phyloP scores from a whole-genome alignment of 768 basidiomycete species.

The Lentinula raphanica region DNA sequence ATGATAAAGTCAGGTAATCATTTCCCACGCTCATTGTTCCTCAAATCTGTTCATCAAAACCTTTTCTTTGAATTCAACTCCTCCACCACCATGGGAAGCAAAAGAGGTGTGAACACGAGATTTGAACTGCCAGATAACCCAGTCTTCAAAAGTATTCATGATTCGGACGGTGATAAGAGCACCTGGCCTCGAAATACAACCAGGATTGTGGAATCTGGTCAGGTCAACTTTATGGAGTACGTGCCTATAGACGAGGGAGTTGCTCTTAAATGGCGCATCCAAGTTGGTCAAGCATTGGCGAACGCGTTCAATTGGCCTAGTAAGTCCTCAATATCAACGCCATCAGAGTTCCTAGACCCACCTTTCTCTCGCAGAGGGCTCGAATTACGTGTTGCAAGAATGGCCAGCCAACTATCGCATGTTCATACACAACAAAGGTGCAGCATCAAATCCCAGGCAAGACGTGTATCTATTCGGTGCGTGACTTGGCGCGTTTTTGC shows the following conservation, averaged over 20 bases:
- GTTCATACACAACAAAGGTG: constrained; percentile 73
- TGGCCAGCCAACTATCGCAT: constrained; percentile 70
- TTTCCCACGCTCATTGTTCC: not conserved
- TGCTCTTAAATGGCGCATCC: constrained; percentile 53
- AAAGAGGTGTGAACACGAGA: constrained; percentile 5
- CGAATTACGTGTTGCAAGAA: constrained; percentile 51
- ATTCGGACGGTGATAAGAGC: constrained; percentile 52
- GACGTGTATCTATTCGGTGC: constrained; percentile 78
- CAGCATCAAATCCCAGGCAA: constrained; percentile 46
- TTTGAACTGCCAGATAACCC: constrained; percentile 48
- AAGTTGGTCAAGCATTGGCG: constrained; percentile 37
- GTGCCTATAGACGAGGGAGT: constrained; percentile 46
- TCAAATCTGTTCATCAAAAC: not conserved
- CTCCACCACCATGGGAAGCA: constrained; percentile 1
- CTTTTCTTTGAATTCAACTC: not conserved
- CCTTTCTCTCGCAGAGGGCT: constrained; percentile 33
- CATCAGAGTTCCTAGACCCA: not conserved
- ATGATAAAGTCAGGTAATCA: too few relatives aligned
- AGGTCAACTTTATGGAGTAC: constrained; percentile 68
- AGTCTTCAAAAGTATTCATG: constrained; percentile 50
- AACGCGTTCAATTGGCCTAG: constrained; percentile 43
- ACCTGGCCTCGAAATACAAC: constrained; percentile 57
- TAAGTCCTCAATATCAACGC: constrained; percentile 22
- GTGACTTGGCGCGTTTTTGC: too few relatives aligned
- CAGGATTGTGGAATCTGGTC: constrained; percentile 46